Conservation (phyloP, 345 rosid genomes). For the Gossypium ekmanianum region DNA sequence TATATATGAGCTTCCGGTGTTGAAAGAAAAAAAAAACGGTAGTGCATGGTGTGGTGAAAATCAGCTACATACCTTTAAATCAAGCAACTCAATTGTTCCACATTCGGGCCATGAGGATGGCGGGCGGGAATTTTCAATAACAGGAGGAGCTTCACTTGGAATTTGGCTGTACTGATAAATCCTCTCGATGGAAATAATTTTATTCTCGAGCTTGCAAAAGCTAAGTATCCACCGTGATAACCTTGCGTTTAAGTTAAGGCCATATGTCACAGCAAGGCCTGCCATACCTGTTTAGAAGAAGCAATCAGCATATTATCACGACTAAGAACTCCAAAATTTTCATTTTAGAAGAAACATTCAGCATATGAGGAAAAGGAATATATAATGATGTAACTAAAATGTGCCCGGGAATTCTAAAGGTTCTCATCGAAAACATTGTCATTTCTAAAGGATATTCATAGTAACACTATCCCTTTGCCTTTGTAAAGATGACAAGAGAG, state of each 20-base stretch:
- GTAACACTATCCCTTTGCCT: too few relatives aligned
- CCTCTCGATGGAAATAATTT: slow-evolving; percentile 94
- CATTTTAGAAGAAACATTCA: background rate
- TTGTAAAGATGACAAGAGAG: background rate
- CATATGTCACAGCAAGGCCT: slow-evolving; percentile 98
- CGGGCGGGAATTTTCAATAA: slow-evolving; percentile 64
- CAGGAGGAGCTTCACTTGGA: slow-evolving; percentile 63
- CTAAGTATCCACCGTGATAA: slow-evolving; percentile 98
- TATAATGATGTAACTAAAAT: background rate
- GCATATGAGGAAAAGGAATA: background rate
- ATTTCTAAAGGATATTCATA: too few relatives aligned
- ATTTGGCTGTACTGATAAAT: slow-evolving; percentile 95
- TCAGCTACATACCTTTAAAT: slow-evolving; percentile 64
- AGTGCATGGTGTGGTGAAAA: background rate
- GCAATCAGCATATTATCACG: slow-evolving; percentile 9
- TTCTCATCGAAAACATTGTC: too few relatives aligned
- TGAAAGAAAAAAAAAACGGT: background rate
- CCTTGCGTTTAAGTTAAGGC: slow-evolving; percentile 95
- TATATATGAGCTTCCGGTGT: too few relatives aligned
- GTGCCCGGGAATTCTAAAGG: too few relatives aligned
- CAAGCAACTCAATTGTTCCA: slow-evolving; percentile 73
- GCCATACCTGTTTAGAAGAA: slow-evolving; percentile 80
- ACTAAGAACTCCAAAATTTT: background rate
- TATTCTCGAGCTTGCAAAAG: slow-evolving; percentile 99
- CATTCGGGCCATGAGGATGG: slow-evolving; percentile 85